phyloP scores from a whole-genome alignment of 2,329 filamentous ascomycete genomes.

The Ophidiomyces ophidiicola region DNA sequence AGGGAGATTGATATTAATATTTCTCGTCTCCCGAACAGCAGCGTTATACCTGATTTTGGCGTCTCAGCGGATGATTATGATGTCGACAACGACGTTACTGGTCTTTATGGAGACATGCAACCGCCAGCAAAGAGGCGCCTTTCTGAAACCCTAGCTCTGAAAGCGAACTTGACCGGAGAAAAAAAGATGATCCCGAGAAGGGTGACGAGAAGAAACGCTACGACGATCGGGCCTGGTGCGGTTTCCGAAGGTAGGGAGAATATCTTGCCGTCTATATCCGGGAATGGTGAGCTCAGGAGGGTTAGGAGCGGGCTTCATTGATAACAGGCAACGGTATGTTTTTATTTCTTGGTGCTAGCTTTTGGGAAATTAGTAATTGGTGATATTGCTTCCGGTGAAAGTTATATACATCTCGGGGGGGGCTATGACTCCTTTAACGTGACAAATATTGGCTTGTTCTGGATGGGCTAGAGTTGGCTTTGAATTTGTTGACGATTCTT shows the following conservation, averaged over 20 bases:
- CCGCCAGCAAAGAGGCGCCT: conserved; percentile 18
- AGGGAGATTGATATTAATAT: conserved; percentile 43
- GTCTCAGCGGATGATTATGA: conserved; percentile 1
- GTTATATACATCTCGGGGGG: too few relatives aligned
- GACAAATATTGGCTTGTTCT: too few relatives aligned
- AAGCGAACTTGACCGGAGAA: conserved; percentile 20
- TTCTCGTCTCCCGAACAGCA: conserved; percentile 24
- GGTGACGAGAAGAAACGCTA: conserved; percentile 29
- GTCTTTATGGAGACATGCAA: conserved; percentile 21
- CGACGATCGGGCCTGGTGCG: conserved; percentile 14
- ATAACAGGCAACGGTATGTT: not conserved
- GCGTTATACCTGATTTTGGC: conserved; percentile 7
- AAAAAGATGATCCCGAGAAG: conserved; percentile 35
- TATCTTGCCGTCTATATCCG: conserved; percentile 1
- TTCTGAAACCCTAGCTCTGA: conserved; percentile 16
- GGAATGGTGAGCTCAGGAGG: conserved; percentile 16
- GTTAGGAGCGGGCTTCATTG: conserved; percentile 22
- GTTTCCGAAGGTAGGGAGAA: conserved; percentile 37
- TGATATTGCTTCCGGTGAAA: too few relatives aligned
- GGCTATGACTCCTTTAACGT: too few relatives aligned
- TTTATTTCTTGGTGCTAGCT: not conserved
- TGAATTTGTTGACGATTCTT: too few relatives aligned
- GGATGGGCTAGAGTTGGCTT: too few relatives aligned
- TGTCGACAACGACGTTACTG: too few relatives aligned
- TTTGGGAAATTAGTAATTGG: not conserved